Conservation (phyloP, 371 early-diverging fungal species). For the Rhizopus delemar region DNA sequence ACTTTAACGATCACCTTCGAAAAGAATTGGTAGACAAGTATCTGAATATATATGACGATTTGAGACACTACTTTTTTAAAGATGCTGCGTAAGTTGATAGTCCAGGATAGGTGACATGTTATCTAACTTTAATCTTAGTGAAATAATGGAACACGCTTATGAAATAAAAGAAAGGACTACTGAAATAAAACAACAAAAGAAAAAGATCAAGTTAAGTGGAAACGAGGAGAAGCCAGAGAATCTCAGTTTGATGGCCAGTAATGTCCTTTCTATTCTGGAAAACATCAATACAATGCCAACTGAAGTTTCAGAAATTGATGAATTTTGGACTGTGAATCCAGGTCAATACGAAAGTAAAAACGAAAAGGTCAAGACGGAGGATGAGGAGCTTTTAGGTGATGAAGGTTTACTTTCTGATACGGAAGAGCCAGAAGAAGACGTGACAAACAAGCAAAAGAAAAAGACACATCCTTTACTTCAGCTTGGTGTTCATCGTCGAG, state of each 20-base stretch:
- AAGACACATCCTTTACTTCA: constrained; percentile 43
- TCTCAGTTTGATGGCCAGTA: constrained; percentile 42
- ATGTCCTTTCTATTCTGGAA: constrained; percentile 58
- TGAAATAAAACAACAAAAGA: constrained; percentile 16
- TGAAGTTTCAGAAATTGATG: constrained; percentile 59
- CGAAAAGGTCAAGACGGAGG: constrained; percentile 25
- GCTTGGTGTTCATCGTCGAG: constrained; percentile 53
- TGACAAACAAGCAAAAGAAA: constrained; percentile 28
- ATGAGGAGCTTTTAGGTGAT: constrained; percentile 32
- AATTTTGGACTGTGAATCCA: constrained; percentile 63
- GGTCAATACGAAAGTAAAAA: constrained; percentile 27
- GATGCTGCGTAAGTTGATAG: constrained; percentile 57
- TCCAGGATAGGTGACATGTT: not conserved
- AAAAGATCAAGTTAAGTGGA: constrained; percentile 5
- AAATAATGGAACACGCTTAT: constrained; percentile 31
- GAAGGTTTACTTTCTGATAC: constrained; percentile 35
- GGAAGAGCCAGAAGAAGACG: constrained; percentile 46
- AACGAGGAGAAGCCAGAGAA: not conserved
- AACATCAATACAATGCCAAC: constrained; percentile 62
- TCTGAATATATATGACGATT: constrained; percentile 77
- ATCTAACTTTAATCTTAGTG: constrained; percentile 18
- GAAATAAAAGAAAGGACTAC: constrained; percentile 16
- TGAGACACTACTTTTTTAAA: constrained; percentile 79
- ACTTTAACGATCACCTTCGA: constrained; percentile 61
- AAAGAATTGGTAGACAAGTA: constrained; percentile 69